These are phyloP conservation scores for Gastrodia elata DNA, from an alignment of 106 monocot genomes.

Conservation along the genomic window DNA sequence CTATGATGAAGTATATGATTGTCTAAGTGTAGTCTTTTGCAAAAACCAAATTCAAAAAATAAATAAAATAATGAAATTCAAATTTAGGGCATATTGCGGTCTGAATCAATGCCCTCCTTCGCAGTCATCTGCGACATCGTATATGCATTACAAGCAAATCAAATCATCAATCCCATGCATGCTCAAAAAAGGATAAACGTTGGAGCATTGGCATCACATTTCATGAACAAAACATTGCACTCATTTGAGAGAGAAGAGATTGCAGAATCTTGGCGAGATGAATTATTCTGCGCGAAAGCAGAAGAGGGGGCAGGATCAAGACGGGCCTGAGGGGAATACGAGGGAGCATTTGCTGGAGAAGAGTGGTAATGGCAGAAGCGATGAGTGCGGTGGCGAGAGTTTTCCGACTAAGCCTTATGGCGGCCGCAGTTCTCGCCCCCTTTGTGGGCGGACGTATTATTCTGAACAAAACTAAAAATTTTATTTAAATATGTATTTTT, in stretches of 20 bases:
- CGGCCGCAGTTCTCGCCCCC: no score
- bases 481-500: no score
- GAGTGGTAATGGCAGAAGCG: background rate
- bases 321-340: background rate
- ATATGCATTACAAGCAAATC: background rate
- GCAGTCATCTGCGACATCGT: conserved; percentile 2
- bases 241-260: background rate
- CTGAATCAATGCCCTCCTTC: background rate
- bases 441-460: no score
- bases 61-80: background rate
- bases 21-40: no score
- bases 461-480: no score
- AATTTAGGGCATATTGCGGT: background rate
- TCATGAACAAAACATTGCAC: no score
- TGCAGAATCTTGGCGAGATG: background rate
- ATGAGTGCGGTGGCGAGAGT: background rate
- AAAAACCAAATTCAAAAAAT: no score
- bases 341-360: background rate
- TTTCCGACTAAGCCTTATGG: background rate
- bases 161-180: background rate
- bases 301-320: background rate
- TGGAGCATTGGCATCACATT: no score
- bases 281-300: background rate
- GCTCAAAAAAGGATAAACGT: no score
- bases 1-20: no score